Conservation (phyloP, 1,139 yeast genomes). For the Ogataea hybrid region DNA sequence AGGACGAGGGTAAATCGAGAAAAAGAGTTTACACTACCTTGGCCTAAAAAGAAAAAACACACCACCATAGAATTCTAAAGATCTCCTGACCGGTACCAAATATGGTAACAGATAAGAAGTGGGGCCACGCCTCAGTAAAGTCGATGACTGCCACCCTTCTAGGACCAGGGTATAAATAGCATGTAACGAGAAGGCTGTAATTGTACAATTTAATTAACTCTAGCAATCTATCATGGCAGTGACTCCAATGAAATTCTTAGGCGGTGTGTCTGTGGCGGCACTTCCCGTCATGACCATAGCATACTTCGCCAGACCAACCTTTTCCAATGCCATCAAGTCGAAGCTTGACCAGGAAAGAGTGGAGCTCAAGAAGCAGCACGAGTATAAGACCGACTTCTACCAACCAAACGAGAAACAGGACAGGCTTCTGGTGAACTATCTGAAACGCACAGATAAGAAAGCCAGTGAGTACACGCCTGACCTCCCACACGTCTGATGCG, state of each 20-base stretch:
- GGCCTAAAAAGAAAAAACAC: constrained; percentile 21
- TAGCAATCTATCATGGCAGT: constrained; percentile 21
- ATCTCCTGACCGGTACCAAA: constrained; percentile 3
- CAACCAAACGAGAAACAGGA: constrained; percentile 22
- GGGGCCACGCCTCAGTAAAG: constrained; percentile 1
- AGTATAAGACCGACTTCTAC: constrained; percentile 28
- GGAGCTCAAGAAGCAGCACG: constrained; percentile 28
- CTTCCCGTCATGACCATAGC: constrained; percentile 29
- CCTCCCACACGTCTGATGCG: constrained; percentile 5
- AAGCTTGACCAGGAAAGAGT: constrained; percentile 31
- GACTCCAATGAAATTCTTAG: constrained; percentile 28
- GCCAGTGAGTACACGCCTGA: constrained; percentile 27
- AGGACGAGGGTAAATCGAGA: constrained; percentile 45
- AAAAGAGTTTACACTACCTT: constrained; percentile 63
- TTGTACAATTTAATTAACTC: too few relatives aligned
- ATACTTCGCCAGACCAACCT: constrained; percentile 31
- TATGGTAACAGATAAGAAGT: background rate
- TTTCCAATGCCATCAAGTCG: constrained; percentile 33
- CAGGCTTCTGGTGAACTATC: constrained; percentile 24
- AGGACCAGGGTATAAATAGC: constrained; percentile 2
- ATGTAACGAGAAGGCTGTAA: background rate
- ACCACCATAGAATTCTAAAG: background rate
- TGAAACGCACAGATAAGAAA: constrained; percentile 27
- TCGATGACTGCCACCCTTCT: background rate
- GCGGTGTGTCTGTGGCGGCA: constrained; percentile 30